phyloP scores from a whole-genome alignment of 2,329 filamentous ascomycete species.

The Beauveria bassiana region DNA sequence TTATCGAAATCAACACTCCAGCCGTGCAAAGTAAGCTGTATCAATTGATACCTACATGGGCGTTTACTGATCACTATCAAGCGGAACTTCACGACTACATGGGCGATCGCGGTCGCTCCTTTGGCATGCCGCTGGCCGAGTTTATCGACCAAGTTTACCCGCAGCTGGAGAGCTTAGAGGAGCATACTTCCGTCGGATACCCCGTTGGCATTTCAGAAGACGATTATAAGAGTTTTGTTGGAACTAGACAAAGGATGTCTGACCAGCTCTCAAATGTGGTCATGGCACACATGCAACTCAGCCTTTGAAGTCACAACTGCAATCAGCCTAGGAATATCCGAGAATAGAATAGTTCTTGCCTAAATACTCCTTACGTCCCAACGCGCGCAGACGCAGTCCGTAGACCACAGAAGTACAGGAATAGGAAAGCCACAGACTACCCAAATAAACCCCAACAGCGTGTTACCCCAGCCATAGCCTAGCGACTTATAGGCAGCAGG shows the following conservation, averaged over 20 bases:
- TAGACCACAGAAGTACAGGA: neutral
- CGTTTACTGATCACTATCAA: neutral
- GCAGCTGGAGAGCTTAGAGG: conserved; percentile 31
- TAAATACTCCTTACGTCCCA: neutral
- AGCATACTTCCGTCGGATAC: conserved; percentile 21
- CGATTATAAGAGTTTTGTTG: conserved; percentile 4
- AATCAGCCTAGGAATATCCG: no score
- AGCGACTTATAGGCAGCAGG: conserved; percentile 14
- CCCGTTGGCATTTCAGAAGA: neutral
- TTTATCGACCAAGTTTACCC: conserved; percentile 39
- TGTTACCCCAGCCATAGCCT: conserved; percentile 15
- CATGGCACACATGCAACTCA: neutral
- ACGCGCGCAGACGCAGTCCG: neutral
- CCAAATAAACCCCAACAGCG: neutral
- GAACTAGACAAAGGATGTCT: conserved; percentile 7
- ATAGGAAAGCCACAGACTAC: neutral
- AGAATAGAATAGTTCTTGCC: no score
- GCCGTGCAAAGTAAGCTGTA: conserved; percentile 15
- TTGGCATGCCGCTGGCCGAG: conserved; percentile 26
- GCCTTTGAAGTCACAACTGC: no score
- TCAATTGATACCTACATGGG: neutral
- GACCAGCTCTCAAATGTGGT: conserved; percentile 1
- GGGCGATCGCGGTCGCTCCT: conserved; percentile 7
- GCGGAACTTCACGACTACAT: conserved; percentile 15
- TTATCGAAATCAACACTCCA: conserved; percentile 17